Base-by-base conservation (phyloP, 805 yeast species). In the Saccharomyces mikatae region DNA sequence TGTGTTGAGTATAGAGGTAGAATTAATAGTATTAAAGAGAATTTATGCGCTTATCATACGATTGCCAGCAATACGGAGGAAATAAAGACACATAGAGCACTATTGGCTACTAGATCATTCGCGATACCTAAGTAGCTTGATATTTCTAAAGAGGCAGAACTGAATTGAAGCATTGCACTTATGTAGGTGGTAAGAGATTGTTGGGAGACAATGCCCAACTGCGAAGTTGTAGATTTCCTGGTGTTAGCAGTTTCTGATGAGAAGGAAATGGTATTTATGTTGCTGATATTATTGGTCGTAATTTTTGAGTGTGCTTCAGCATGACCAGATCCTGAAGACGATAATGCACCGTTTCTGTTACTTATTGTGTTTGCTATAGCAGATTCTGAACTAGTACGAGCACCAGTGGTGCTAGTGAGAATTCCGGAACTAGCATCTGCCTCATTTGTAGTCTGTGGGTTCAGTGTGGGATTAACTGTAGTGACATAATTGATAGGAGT, bases 381-480 rank as follows among this genome's bases (percentile, higher is more conserved):
- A 22, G 66, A 17, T 14, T n/a, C 21, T 5, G 41, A n/a, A n/a
- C 6, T 32, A 8, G 21, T 14, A 14, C 21, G 6, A 6, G 17
- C n/a, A 13, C n/a, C 59, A 17, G 58, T 50, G 4, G 66, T 62
- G 8, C 59, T 60, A 52, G 56, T 56, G 8, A 61, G 55, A 11
- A 58, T 56, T 31, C 52, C 41, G 29, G 63, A 57, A 27, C 63
- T 52, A 13, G 60, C 54, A 6, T 54, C 52, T n/a, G 49, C 50
- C 3, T 59, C 56, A 8, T 56, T 52, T 58, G 67, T 62, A 56
- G 69, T 61, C 52, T 53, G 47, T 58, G 61, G 58, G 21, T 58
- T 56, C 61, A 58, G 55, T 55, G 72, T 68, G 58, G 70, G 67
- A 67, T 63, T 65, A 51, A 60, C 62, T 48, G 71, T 67, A 55